Evolutionary conservation across 2,329 filamentous ascomycete species (phyloP), one percentile per base, ranked within the genome.

Genomic region (Lomentospora prolificans): DNA sequence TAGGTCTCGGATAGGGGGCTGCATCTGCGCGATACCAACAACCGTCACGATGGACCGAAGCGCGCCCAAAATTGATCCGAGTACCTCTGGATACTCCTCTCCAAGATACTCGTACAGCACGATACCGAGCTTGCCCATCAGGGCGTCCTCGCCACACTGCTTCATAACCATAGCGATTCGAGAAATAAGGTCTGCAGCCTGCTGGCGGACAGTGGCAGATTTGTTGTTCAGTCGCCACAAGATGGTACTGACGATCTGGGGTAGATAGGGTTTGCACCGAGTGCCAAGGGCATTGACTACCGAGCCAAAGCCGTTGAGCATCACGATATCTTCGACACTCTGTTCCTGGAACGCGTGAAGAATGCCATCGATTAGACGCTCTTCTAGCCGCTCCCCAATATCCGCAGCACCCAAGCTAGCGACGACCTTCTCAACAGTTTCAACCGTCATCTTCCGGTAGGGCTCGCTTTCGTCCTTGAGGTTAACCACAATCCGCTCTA

Each of bases 111-210:
- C 94, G 75, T 99, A 99, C 22, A 99, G 80, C 9, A 96, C 91
- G 56, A 95, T 80, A 63, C 92, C 90, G 33, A 99, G 84, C 72
- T 96, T 96, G 64, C 90, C 90, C 85, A 99, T 94, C 54, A 97
- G 79, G 1, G 87, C 88, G 70, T 99, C 94, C 69, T 99, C 92
- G 53, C 90, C 91, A 67, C 94, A 99, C 72, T 97, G 91, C 74
- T 95, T 95, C 91, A 99, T 97, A 53, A 97, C 92, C 79, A 96
- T 92, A 4, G 94, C 94, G 64, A 99, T 96, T 22, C 94, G 89
- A 7, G 91, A 96, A 62, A 99, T 95, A 50, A 99, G 80, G 69
- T 99, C 94, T 4, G 94, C 94, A 2, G 94, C 91, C 71, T 99
- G 94, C 70, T 99, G 94, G 61, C 94, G 87, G 36, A 99, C 94